Evolutionary conservation across 495 filamentous ascomycete species (phyloP).

Genomic region (Aspergillus sclerotiicarbonarius): DNA sequence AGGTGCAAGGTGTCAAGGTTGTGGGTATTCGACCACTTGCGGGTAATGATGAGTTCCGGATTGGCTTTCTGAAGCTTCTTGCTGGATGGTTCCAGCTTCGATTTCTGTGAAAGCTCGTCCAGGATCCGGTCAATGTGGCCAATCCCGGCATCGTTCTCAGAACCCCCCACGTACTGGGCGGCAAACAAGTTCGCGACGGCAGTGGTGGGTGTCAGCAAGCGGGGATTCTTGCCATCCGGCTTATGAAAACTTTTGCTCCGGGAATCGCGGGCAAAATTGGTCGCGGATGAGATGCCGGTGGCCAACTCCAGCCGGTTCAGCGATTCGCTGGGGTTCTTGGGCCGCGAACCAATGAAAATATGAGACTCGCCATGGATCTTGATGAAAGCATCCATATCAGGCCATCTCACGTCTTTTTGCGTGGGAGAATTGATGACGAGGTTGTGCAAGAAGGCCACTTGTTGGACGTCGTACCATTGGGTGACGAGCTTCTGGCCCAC

Average conservation of each 20-base stretch:
- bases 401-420: constrained; percentile 27
- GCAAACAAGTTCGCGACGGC: constrained; percentile 26
- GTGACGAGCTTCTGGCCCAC: constrained; percentile 28
- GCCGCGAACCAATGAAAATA: constrained; percentile 29
- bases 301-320: constrained; percentile 30
- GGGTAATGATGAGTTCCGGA: constrained; percentile 19
- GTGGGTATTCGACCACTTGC: constrained; percentile 24
- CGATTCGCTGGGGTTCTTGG: constrained; percentile 26
- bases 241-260: constrained; percentile 20
- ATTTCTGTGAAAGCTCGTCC: constrained; percentile 25
- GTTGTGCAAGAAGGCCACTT: constrained; percentile 30
- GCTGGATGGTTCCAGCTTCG: constrained; percentile 13
- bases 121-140: constrained; percentile 23
- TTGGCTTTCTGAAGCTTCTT: constrained; percentile 17
- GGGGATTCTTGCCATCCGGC: constrained; percentile 26
- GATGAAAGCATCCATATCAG: constrained; percentile 34
- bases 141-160: constrained; percentile 19
- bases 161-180: constrained; percentile 19
- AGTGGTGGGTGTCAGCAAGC: constrained; percentile 23
- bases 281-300: constrained; percentile 25
- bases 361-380: constrained; percentile 35
- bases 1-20: constrained; percentile 27
- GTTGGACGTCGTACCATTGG: constrained; percentile 31
- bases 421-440: constrained; percentile 18
- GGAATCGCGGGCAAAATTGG: constrained; percentile 28